phyloP scores from a whole-genome alignment of 2,329 filamentous ascomycete species.

The Ascochyta lentis region DNA sequence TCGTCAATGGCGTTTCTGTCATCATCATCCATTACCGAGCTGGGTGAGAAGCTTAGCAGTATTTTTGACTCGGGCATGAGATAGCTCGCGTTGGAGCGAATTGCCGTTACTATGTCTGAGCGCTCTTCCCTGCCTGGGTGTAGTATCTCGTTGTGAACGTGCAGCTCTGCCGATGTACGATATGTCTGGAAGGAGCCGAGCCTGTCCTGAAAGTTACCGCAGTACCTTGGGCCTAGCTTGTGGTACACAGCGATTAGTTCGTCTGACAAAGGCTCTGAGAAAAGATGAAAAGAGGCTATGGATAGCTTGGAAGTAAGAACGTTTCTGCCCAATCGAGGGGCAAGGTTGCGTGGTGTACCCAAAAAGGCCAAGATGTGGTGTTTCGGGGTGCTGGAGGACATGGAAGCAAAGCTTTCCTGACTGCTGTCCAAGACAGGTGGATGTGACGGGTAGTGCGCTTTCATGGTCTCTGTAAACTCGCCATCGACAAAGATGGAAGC shows the following conservation, averaged over 20 bases:
- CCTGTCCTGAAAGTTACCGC: conserved; percentile 96
- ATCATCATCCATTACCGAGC: conserved; percentile 80
- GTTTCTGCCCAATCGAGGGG: conserved; percentile 74
- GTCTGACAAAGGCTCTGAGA: conserved; percentile 86
- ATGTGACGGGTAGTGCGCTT: conserved; percentile 82
- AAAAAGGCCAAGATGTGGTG: conserved; percentile 88
- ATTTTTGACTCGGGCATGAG: conserved; percentile 83
- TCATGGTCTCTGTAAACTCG: conserved; percentile 90
- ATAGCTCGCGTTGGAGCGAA: conserved; percentile 81
- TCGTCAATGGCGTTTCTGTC: conserved; percentile 75
- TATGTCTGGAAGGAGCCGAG: conserved; percentile 97
- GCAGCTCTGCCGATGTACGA: conserved; percentile 86
- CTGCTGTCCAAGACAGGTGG: conserved; percentile 70
- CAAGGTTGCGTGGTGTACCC: conserved; percentile 88
- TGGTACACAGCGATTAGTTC: conserved; percentile 91
- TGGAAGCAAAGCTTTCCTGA: conserved; percentile 73
- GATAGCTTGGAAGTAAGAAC: conserved; percentile 84
- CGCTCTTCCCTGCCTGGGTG: conserved; percentile 88
- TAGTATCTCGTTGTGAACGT: conserved; percentile 87
- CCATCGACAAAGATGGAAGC: conserved; percentile 91
- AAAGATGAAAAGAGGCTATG: conserved; percentile 85
- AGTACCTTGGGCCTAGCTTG: conserved; percentile 87
- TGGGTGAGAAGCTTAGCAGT: conserved; percentile 81
- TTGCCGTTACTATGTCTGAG: conserved; percentile 89
- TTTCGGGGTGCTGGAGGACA: conserved; percentile 63